A percentile compares a stretch with the other conserved stretches of the same genome.
These are phyloP conservation scores for Acer negundo DNA, from an alignment of 345 rosid species.

Conservation along the genomic window DNA sequence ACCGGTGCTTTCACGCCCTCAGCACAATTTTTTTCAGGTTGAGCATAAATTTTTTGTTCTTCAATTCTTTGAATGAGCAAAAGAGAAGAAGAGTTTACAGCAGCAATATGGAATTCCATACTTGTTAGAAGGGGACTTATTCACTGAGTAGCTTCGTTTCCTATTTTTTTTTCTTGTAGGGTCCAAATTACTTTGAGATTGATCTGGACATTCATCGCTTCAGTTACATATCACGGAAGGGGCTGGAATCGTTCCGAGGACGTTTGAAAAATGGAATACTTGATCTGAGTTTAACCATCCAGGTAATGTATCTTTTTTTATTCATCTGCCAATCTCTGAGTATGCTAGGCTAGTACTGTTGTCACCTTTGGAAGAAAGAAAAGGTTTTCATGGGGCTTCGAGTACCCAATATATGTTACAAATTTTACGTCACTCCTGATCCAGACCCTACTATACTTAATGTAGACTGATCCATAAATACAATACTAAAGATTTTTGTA, in stretches of 20 bases:
- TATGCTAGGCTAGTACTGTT: not conserved
- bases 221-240: constrained; percentile 91
- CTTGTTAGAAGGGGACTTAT: no score
- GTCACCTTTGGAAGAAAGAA: not conserved
- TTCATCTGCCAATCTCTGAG: not conserved
- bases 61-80: not conserved
- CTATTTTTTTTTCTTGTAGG: constrained; percentile 45
- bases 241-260: constrained; percentile 85
- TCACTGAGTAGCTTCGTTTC: not conserved
- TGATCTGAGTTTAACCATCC: constrained; percentile 85
- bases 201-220: constrained; percentile 92
- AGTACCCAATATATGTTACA: not conserved
- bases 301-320: constrained; percentile 45
- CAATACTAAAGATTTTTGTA: no score
- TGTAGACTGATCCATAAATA: no score
- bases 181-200: constrained; percentile 86
- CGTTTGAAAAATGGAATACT: constrained; percentile 73
- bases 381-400: no score
- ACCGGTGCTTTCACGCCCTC: constrained; percentile 97
- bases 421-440: not conserved
- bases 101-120: not conserved
- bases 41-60: not conserved
- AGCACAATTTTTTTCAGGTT: constrained; percentile 77
- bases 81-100: not conserved
- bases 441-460: no score